Evolutionary conservation across 1,139 yeast genomes (phyloP), one percentile per base, ranked within the genome.

Genomic region (Zygotorulaspora mrakii): DNA sequence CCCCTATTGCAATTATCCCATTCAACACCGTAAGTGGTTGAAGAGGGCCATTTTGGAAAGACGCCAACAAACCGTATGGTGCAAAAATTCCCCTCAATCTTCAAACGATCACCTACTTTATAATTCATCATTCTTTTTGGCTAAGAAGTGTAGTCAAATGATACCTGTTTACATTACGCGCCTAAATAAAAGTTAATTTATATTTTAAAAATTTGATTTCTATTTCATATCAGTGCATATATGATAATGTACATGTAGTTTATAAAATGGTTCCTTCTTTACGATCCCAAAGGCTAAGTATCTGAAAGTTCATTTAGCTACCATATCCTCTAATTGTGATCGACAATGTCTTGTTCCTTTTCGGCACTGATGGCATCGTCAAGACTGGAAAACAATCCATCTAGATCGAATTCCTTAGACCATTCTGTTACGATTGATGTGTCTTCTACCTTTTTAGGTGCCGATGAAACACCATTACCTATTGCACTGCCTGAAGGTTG

Each of bases 341-440:
- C 31, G 31, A 40, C 31, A 26, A 24, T 25, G 23, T 35, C 33
- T 31, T 38, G 37, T 10, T 36, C 27, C 17, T 39, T 39, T 26
- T 42, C 46, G 12, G 43, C 43, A 18, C 23, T 35, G 17, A 59
- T 53, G 13, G 58, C 61, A 27, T 53, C 54, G 36, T 65, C 68
- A 37, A 66, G 42, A 25, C 65, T 48, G 11, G 68, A 63, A 43
- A 85, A 79, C 50, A 89, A 71, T 5, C 87, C 88, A 59, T 86
- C 96, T 54, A 91, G 72, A 63, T 88, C 95, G 60, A 91, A 89
- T 66, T 89, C 98, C 62, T 85, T 76, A 12, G 97, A 83, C 97
- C 98, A 91, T 53, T 78, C 74, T n/a, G 74, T 68, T 16, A 94
- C 98, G 55, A 91, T 76, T 11, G 85, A 79, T 35, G 94, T 84